Evolutionary conservation across 176 grass and related monocot genomes (phyloP), one percentile per base, ranked within the genome.

Genomic region (Dactylis glomerata): DNA sequence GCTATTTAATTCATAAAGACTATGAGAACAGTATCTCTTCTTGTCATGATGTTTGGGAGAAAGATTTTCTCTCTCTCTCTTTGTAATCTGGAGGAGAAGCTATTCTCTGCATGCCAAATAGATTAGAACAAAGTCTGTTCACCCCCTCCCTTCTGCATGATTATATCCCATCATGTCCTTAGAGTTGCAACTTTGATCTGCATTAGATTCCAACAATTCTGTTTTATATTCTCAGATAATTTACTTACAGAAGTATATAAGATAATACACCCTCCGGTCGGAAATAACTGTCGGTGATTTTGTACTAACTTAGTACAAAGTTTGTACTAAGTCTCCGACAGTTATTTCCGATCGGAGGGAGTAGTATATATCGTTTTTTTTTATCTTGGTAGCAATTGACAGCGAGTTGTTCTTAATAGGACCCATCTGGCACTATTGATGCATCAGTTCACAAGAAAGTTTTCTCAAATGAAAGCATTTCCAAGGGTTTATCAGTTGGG

Each of bases 401-500:
- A 12, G 62, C 8, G 26, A 37, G 8, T 45, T 80, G 11, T 82
- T 68, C 28, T 81, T 64, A 5, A 41, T 86, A 92, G 92, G 92
- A 94, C 67, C 87, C 85, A 34, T 77, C 75, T 1, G 87, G 72
- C 22, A 77, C 16, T 11, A 77, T 94, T 27, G 37, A 47, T 36
- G 92, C 90, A 68, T 77, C 82, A 20, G 62, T 92, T 65, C 89
- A 92, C 63, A 75, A 57, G 44, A 89, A 87, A 83, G 90, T 81
- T 20, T 20, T 90, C 44, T 61, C 57, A 8, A 58, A 84, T 19
- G 71, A 66, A 28, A 88, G 74, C 68, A 40, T 81, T 73, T 76
- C 46, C 3, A 54, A 46, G 3, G 68, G 85, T 83, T 85, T 94
- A 49, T 86, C 92, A 13, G 37, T 86, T 31, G 90, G 89, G 1